A percentile compares a stretch with the other conserved stretches of the same genome.
Evolutionary conservation across 108 stramenopile species (phyloP).

Genomic region (Hondaea fermentalgiana): DNA sequence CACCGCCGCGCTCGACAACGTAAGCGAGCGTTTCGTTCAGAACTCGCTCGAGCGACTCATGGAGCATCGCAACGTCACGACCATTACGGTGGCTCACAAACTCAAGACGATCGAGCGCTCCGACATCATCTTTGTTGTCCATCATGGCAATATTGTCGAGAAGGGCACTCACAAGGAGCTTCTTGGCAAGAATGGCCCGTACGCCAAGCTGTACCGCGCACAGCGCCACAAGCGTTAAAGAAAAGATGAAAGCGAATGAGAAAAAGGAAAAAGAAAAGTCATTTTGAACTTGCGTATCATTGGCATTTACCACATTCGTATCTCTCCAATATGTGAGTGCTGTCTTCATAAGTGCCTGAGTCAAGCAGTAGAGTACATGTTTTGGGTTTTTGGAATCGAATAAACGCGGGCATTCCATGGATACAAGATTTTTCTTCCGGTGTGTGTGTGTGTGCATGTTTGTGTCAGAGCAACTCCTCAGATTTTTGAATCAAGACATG

Average conservation of each 20-base stretch:
- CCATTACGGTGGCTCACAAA: conserved; percentile 73
- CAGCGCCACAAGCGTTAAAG: background rate
- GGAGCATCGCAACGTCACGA: conserved; percentile 50
- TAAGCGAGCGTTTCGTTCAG: conserved; percentile 68
- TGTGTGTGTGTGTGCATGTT: no score
- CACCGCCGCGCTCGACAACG: conserved; percentile 70
- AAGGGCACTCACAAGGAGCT: conserved; percentile 70
- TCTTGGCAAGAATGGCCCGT: conserved; percentile 37
- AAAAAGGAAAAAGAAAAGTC: no score
- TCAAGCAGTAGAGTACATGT: no score
- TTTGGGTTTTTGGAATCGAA: no score
- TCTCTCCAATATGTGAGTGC: no score
- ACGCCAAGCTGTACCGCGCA: conserved; percentile 38
- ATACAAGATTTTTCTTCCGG: no score
- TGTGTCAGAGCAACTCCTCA: no score
- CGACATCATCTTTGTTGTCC: conserved; percentile 65
- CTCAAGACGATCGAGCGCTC: conserved; percentile 69
- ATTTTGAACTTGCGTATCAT: no score
- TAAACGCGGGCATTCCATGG: no score
- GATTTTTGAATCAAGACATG: no score
- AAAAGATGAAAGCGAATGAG: background rate
- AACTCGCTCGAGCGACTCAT: conserved; percentile 68
- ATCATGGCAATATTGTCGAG: conserved; percentile 57
- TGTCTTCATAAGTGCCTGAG: no score
- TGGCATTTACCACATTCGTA: no score